Evolutionary conservation across 2,329 filamentous ascomycete species (phyloP).

Genomic region (Botrytis fabae): DNA sequence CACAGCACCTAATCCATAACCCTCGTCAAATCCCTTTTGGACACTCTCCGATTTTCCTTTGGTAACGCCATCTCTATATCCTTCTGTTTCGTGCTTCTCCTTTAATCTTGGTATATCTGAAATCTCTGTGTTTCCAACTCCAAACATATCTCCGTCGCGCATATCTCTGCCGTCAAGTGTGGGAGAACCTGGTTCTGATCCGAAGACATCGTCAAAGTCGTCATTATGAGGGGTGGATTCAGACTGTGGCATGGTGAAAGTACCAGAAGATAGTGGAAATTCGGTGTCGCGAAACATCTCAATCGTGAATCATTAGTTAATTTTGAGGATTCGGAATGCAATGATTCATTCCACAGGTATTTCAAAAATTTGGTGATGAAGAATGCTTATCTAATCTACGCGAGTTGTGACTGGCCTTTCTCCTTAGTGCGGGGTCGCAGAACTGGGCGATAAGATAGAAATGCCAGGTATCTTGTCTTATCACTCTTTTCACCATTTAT

Average conservation of each 20-base stretch:
- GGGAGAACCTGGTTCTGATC: slow-evolving; percentile 39
- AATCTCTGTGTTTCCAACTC: slow-evolving; percentile 32
- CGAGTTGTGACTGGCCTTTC: neutral
- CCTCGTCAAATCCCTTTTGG: slow-evolving; percentile 89
- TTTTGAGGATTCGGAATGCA: neutral
- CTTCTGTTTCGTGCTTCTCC: slow-evolving; percentile 59
- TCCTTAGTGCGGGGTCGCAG: neutral
- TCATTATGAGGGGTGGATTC: slow-evolving; percentile 29
- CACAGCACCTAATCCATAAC: slow-evolving; percentile 79
- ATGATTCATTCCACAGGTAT: neutral
- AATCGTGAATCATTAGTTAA: neutral
- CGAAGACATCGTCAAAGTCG: slow-evolving; percentile 40
- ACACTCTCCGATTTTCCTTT: slow-evolving; percentile 73
- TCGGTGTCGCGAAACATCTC: slow-evolving; percentile 19
- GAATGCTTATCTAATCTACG: slow-evolving; percentile 18
- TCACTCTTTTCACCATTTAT: neutral
- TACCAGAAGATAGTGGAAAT: slow-evolving; percentile 2
- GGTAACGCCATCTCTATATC: slow-evolving; percentile 86
- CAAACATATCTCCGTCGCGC: neutral
- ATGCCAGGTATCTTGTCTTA: neutral
- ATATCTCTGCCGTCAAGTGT: slow-evolving; percentile 9
- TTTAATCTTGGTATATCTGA: slow-evolving; percentile 40
- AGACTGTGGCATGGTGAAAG: neutral
- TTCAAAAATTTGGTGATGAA: neutral
- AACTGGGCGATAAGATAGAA: neutral